Base-by-base conservation (phyloP, 2,329 filamentous ascomycete genomes). In the Bipolaris bicolor region DNA sequence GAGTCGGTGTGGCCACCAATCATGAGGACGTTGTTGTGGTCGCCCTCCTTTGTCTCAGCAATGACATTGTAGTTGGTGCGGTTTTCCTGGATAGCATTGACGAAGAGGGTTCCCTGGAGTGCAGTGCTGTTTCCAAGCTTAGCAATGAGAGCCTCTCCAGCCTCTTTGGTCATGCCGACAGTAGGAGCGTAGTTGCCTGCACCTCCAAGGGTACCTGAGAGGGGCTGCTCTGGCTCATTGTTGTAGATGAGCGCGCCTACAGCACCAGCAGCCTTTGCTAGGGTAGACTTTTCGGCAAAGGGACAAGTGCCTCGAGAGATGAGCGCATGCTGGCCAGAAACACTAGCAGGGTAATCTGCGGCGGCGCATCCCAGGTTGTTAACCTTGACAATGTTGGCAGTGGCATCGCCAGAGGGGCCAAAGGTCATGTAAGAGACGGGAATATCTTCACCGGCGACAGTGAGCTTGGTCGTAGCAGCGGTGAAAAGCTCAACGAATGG, bases 211-310 rank as follows among this genome's bases (percentile, higher is more conserved):
- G 90, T 92, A 40, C 90, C 90, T 47, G 84, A 81, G 0, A 92
- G 76, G 3, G 78, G 72, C 1, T 85, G 88, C 7, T 62, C 52
- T 2, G 81, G 77, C 1, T 87, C 83, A 64, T 86, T 88, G 78
- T 92, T 91, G 77, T 90, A 92, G 47, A 93, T 80, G 26, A 92
- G 77, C 0, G 87, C 88, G 1, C 87, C 89, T 11, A 85, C 75
- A 6, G 90, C 90, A 29, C 89, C 88, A 1, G 88, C 88, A 50
- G 81, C 81, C 54, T 87, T 88, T 2, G 90, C 89, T 16, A 83
- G 78, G 43, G 81, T 80, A 1, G 88, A 88, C 78, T 93, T 93
- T 58, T 81, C 76, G 18, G 86, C 87, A 65, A 92, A 92, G 13
- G 86, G 62, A 70, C 90, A 92, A 1, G 77, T 81, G 51, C 90